phyloP scores from a whole-genome alignment of 2,329 filamentous ascomycete species.

The Fusarium protoensiforme region DNA sequence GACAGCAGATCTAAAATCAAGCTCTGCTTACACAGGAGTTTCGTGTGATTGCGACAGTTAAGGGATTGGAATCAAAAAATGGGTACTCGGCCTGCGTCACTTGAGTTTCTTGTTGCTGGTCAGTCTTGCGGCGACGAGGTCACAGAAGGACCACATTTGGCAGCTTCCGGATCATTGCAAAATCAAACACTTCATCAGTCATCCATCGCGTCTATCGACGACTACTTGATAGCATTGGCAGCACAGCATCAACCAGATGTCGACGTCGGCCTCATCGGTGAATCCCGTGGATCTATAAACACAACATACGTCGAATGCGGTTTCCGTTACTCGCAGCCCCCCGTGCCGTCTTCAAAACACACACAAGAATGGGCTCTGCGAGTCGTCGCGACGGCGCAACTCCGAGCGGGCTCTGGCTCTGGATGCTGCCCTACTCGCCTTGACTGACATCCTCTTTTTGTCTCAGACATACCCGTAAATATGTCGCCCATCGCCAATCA shows the following conservation, averaged over 20 bases:
- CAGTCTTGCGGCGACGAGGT: conserved; percentile 52
- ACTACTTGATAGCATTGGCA: conserved; percentile 52
- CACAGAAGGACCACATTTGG: conserved; percentile 52
- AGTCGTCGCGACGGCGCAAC: conserved; percentile 42
- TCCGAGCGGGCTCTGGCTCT: conserved; percentile 35
- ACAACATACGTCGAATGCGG: conserved; percentile 48
- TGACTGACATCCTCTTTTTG: conserved; percentile 44
- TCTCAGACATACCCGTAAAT: conserved; percentile 48
- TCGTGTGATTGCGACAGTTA: conserved; percentile 52
- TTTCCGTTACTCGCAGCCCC: conserved; percentile 44
- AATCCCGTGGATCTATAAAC: conserved; percentile 48
- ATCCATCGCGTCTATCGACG: conserved; percentile 51
- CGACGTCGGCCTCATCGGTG: conserved; percentile 49
- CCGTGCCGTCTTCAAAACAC: conserved; percentile 45
- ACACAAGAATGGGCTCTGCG: conserved; percentile 38
- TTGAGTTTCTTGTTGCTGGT: conserved; percentile 50
- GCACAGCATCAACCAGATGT: conserved; percentile 49
- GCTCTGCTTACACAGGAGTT: conserved; percentile 51
- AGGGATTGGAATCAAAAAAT: conserved; percentile 49
- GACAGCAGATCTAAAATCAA: conserved; percentile 42
- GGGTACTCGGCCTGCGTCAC: conserved; percentile 50
- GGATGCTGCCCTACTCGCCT: conserved; percentile 28
- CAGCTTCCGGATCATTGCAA: conserved; percentile 54
- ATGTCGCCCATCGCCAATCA: conserved; percentile 44
- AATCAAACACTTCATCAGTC: conserved; percentile 54